Base-by-base conservation (phyloP, 805 yeast species). In the Kazachstania taianensis region DNA sequence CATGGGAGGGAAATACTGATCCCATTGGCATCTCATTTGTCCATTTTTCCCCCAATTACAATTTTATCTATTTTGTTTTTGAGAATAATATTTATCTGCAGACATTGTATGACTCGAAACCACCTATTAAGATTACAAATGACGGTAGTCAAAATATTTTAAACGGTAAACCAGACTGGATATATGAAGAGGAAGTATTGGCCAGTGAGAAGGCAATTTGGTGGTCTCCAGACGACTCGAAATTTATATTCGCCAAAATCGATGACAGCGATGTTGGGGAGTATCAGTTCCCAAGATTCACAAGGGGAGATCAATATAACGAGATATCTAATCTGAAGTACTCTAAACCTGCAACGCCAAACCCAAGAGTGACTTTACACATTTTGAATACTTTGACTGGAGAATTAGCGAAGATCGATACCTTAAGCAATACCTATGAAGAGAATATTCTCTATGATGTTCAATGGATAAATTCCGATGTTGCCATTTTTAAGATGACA, bases 121-220 rank as follows among this genome's bases (percentile, higher is more conserved):
- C 39, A 0, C 33, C 38, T 13, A 15, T 33, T 5, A 50, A 49
- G 29, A 36, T 61, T 2, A 59, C 66, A 0, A n/a, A 38, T 4
- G 80, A 73, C 50, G 87, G 86, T 0, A 59, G 68, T 9, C 49
- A 42, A 0, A 57, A 66, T 13, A 60, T 80, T 4, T 66, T 69
- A 41, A 77, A 81, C 45, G 94, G 84, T 5, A 77, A 67, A 42
- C 76, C 87, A 0, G 92, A 81, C 49, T 82, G 94, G 92, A 78
- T 81, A 2, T 81, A 81, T 53, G 94, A 82, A 53, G 94, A 82
- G 50, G 94, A 82, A 48, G 82, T 82, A 1, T 57, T 76, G 9
- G 68, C 67, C 0, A 47, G 60, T 12, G 87, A 79, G 42, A 57
- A 53, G 24, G 74, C 81, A 0, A 59, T 81, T 9, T 81, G 85